Base-by-base conservation (phyloP, 192 early-diverging fungal species). In the Coemansia sp. region DNA sequence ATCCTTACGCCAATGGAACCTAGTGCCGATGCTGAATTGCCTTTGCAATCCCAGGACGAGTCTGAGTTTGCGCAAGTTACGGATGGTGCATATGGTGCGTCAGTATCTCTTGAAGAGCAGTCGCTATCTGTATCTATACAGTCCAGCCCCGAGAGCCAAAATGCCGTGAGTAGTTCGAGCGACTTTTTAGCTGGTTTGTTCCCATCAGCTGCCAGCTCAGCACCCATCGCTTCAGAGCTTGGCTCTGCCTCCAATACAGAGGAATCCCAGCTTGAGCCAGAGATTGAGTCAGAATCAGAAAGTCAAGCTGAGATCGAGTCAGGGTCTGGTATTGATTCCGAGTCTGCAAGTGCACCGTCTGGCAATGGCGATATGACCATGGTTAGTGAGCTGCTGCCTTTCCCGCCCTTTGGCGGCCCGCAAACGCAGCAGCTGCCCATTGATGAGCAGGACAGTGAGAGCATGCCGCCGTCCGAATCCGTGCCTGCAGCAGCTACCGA, bases 361-460 rank as follows among this genome's bases (percentile, higher is more conserved):
- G 66, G 19, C 10, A 58, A 66, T 25, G 68, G 61, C 29, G 63
- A 66, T 31, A 43, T 62, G 43, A 75, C 68, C 11, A 75, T 70
- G 74, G 74, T 23, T 9, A 75, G 68, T 31, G 64, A 54, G 62
- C 68, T 59, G 19, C 50, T 75, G 48, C 74, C 74, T 53, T 75
- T 75, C 56, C 74, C 74, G 21, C 74, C 74, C 16, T 67, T 75
- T 54, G 74, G 74, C 16, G 64, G 60, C 37, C 68, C 74, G 2
- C 68, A 75, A 17, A 49, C 57, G 4, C 67, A 69, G 53, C 62
- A 69, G 38, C 62, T 39, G 45, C 47, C 67, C 4, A 26, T 58
- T 2, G 25, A 35, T n/a, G 61, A 39, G 29, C 51, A 61, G n/a
- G 59, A 60, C 59, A 9, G 12, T 14, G 47, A 45, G 23, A 27